Conservation (phyloP, 495 filamentous ascomycete genomes). For the Penicillium egyptiacum region DNA sequence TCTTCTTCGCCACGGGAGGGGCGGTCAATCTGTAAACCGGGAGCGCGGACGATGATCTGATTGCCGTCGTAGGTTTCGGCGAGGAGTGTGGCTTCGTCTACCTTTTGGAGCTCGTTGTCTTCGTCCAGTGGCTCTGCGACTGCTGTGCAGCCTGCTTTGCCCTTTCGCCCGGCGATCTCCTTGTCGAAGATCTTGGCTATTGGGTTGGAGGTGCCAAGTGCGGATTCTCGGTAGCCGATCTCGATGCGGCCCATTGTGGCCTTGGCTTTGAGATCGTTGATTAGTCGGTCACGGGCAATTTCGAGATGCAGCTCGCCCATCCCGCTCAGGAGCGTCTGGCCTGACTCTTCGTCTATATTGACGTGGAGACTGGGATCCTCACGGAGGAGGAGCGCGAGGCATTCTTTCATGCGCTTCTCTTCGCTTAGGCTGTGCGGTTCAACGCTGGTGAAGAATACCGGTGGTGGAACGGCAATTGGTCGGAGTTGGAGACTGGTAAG, state of each 20-base stretch:
- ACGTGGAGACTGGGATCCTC: slow-evolving; percentile 95
- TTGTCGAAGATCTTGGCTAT: slow-evolving; percentile 69
- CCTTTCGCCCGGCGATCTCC: slow-evolving; percentile 74
- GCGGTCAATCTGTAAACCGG: slow-evolving; percentile 42
- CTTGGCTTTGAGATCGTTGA: slow-evolving; percentile 85
- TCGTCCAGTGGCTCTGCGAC: slow-evolving; percentile 59
- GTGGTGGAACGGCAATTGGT: slow-evolving; percentile 85
- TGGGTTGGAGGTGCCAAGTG: slow-evolving; percentile 52
- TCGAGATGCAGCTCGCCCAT: slow-evolving; percentile 99
- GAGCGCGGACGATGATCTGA: slow-evolving; percentile 56
- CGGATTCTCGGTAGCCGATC: slow-evolving; percentile 88
- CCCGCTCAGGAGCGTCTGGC: slow-evolving; percentile 87
- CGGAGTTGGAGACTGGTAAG: slow-evolving; percentile 77
- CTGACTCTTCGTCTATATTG: slow-evolving; percentile 81
- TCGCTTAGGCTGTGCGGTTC: slow-evolving; percentile 79
- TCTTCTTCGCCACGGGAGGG: slow-evolving; percentile 40
- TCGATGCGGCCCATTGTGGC: slow-evolving; percentile 90
- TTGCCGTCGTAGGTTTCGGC: slow-evolving; percentile 51
- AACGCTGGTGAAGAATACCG: slow-evolving; percentile 92
- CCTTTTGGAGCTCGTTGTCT: slow-evolving; percentile 19
- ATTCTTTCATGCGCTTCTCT: slow-evolving; percentile 73
- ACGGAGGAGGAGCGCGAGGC: slow-evolving; percentile 71
- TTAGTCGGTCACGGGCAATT: slow-evolving; percentile 83
- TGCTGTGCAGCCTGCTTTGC: slow-evolving; percentile 73
- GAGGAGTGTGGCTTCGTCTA: slow-evolving; percentile 32